phyloP scores from a whole-genome alignment of 306 rosid species.

The Cicer chorassanicum region DNA sequence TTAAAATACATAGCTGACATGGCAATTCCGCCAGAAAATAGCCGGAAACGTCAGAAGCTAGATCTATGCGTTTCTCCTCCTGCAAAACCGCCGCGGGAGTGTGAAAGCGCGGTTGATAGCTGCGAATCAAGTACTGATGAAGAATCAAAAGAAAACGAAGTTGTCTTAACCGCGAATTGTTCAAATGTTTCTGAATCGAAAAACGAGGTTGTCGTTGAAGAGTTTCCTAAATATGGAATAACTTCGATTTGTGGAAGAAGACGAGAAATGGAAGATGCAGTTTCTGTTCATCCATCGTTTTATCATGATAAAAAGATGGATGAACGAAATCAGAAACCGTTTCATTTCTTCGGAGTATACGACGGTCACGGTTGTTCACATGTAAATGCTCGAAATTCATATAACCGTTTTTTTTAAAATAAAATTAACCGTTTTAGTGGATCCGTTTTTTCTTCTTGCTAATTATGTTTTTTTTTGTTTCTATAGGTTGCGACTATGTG shows the following conservation, averaged over 20 bases:
- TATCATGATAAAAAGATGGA: neutral
- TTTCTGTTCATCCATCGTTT: slow-evolving; percentile 62
- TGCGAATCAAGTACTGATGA: neutral
- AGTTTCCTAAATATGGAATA: slow-evolving; percentile 58
- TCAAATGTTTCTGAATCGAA: neutral
- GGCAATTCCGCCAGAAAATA: slow-evolving; percentile 23
- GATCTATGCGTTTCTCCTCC: slow-evolving; percentile 35
- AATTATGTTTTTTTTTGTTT: neutral
- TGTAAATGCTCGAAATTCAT: slow-evolving; percentile 47
- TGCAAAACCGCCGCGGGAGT: neutral
- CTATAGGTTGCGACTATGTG: slow-evolving; percentile 51
- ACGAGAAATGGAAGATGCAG: slow-evolving; percentile 91
- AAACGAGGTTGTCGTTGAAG: slow-evolving; percentile 15
- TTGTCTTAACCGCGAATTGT: neutral
- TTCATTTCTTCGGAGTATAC: slow-evolving; percentile 73
- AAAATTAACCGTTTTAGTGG: neutral
- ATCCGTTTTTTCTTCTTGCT: slow-evolving; percentile 25
- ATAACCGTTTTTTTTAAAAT: neutral
- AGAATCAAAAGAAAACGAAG: neutral
- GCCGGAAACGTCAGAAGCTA: slow-evolving; percentile 61
- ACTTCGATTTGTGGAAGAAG: slow-evolving; percentile 91
- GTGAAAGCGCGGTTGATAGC: slow-evolving; percentile 42
- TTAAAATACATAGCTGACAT: slow-evolving; percentile 53
- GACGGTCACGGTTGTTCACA: slow-evolving; percentile 99
- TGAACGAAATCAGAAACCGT: neutral